Conservation (phyloP, 495 filamentous ascomycete species). For the Penicillium diatomitis region DNA sequence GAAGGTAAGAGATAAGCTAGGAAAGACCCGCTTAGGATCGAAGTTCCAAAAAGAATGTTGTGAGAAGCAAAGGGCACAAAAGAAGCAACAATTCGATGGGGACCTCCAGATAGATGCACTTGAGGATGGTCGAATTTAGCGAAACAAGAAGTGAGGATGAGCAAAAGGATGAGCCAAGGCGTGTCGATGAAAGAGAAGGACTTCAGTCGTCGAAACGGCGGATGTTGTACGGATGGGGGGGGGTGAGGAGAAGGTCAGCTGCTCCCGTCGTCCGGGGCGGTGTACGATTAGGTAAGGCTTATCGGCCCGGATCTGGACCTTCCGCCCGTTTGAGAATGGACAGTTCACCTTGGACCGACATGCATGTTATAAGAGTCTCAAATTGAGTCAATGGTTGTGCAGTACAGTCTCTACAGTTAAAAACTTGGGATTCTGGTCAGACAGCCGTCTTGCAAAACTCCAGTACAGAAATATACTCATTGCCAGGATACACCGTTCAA, state of each 20-base stretch:
- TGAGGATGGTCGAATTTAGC: background rate
- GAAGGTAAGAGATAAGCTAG: constrained; percentile 4
- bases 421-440: no score
- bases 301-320: background rate
- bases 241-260: background rate
- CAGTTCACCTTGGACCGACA: no score
- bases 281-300: background rate
- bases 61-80: background rate
- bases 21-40: no score
- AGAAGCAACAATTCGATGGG: no score
- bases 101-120: no score
- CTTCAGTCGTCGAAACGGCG: background rate
- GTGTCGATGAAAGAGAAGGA: background rate
- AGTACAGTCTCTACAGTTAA: no score
- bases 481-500: no score
- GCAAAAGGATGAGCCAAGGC: background rate
- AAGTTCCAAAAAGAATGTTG: background rate
- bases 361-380: no score
- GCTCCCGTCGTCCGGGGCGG: background rate
- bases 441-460: background rate
- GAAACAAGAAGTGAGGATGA: background rate
- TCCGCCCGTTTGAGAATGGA: background rate
- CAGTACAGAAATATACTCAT: background rate
- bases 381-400: no score
- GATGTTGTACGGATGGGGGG: background rate